phyloP scores from a whole-genome alignment of 2,329 filamentous ascomycete genomes.

The Graphilbum sp. region DNA sequence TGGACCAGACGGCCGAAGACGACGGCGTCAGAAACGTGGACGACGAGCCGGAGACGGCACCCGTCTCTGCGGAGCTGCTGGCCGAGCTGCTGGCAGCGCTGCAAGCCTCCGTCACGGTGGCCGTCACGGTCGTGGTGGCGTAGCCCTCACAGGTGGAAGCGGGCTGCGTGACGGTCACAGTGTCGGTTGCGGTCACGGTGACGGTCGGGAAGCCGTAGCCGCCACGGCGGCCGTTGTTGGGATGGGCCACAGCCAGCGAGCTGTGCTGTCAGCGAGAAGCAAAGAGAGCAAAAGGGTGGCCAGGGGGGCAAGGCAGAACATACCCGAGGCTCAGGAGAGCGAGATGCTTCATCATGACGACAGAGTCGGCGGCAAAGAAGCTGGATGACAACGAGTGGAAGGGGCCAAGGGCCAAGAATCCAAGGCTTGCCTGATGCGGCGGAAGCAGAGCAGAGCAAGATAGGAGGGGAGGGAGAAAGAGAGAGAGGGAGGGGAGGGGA shows the following conservation, averaged over 20 bases:
- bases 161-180: slow-evolving; percentile 3
- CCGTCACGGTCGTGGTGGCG: not conserved
- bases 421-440: not conserved
- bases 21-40: too few species aligned
- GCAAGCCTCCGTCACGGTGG: not conserved
- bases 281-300: too few species aligned
- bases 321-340: slow-evolving; percentile 9
- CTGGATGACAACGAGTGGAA: not conserved
- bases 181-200: slow-evolving; percentile 5
- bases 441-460: not conserved
- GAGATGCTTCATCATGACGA: slow-evolving; percentile 5
- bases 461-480: not conserved
- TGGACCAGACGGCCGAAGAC: too few species aligned
- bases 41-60: not conserved
- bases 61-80: not conserved
- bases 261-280: not conserved
- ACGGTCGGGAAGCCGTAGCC: slow-evolving; percentile 7
- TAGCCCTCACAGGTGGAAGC: slow-evolving; percentile 1
- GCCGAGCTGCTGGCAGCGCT: too few species aligned
- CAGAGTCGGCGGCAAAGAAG: too few species aligned
- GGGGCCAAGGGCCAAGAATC: not conserved
- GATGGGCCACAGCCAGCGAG: slow-evolving; percentile 6
- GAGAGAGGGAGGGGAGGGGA: not conserved
- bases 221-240: slow-evolving; percentile 5
- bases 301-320: too few species aligned